A percentile compares a stretch with the other conserved stretches of the same genome.
Conservation (phyloP, 495 filamentous ascomycete genomes). For the Penicillium egyptiacum region DNA sequence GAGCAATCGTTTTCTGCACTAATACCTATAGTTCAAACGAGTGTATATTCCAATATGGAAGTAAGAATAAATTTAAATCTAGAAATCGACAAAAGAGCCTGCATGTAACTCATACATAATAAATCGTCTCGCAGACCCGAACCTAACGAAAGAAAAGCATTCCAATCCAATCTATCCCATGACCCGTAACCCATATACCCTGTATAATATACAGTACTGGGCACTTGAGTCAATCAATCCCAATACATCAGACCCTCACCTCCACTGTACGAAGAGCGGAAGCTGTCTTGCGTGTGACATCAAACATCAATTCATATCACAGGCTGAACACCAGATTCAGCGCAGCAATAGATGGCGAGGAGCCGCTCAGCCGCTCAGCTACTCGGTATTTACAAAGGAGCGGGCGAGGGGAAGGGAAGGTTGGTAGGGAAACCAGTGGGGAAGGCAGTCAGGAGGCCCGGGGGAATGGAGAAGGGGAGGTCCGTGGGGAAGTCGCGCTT, state of each 20-base stretch:
- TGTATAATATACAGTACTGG: conserved; percentile 5
- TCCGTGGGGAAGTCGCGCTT: conserved; percentile 5
- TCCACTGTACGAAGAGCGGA: background rate
- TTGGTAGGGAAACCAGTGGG: conserved; percentile 1
- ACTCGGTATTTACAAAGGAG: background rate
- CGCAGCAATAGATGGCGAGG: background rate
- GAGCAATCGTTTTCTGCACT: background rate
- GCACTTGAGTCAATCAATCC: conserved; percentile 8
- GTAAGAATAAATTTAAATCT: conserved; percentile 1
- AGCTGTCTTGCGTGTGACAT: background rate
- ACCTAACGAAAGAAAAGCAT: background rate
- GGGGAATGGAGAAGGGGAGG: background rate
- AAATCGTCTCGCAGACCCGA: conserved; percentile 1
- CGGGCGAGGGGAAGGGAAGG: background rate
- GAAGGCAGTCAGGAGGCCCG: background rate
- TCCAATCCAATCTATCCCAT: conserved; percentile 1
- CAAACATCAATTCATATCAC: background rate
- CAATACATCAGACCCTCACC: conserved; percentile 1
- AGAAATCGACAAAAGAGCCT: conserved; percentile 2
- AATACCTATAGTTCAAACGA: background rate
- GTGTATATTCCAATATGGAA: conserved; percentile 7
- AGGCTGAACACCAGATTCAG: background rate
- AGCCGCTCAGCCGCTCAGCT: background rate
- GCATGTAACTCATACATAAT: conserved; percentile 4
- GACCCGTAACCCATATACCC: background rate